Conservation (phyloP, 2,329 filamentous ascomycete genomes). For the Drechslerella coelobrocha region DNA sequence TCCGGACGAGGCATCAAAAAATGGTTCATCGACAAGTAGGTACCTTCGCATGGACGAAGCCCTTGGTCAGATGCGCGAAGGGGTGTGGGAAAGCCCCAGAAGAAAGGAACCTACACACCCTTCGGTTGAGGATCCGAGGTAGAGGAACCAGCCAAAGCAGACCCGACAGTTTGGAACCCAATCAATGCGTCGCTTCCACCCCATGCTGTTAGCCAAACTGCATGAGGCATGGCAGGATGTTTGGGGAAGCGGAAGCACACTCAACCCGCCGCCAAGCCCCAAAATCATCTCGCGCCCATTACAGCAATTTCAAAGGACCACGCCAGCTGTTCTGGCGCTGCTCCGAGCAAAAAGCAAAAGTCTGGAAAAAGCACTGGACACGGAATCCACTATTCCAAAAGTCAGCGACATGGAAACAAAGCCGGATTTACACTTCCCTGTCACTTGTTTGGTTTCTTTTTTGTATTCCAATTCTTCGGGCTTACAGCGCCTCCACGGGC, state of each 20-base stretch:
- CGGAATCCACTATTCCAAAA: slow-evolving; percentile 33
- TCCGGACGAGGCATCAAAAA: slow-evolving; percentile 13
- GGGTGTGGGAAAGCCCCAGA: slow-evolving; percentile 29
- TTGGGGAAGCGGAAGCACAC: slow-evolving; percentile 48
- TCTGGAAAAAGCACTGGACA: slow-evolving; percentile 20
- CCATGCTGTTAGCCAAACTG: slow-evolving; percentile 37
- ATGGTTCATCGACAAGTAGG: too few species aligned
- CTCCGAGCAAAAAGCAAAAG: slow-evolving; percentile 44
- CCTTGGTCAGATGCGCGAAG: slow-evolving; percentile 10
- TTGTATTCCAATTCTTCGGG: slow-evolving; percentile 27
- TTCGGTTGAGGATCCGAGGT: slow-evolving; percentile 26
- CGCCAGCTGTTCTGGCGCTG: not conserved
- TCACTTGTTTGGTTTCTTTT: slow-evolving; percentile 20
- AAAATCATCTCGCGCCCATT: not conserved
- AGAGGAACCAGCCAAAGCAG: slow-evolving; percentile 22
- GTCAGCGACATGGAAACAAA: slow-evolving; percentile 33
- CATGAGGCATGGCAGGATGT: slow-evolving; percentile 34
- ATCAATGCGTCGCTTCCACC: slow-evolving; percentile 23
- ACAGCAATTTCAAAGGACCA: not conserved
- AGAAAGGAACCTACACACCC: slow-evolving; percentile 37
- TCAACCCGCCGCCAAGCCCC: slow-evolving; percentile 10
- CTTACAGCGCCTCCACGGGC: slow-evolving; percentile 30
- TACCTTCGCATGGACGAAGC: not conserved
- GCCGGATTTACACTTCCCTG: slow-evolving; percentile 28
- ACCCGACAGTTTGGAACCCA: slow-evolving; percentile 47